Evolutionary conservation across 768 basidiomycete species (phyloP), one percentile per base, ranked within the genome.

Genomic region (Phlebiopsis flavidoalba): DNA sequence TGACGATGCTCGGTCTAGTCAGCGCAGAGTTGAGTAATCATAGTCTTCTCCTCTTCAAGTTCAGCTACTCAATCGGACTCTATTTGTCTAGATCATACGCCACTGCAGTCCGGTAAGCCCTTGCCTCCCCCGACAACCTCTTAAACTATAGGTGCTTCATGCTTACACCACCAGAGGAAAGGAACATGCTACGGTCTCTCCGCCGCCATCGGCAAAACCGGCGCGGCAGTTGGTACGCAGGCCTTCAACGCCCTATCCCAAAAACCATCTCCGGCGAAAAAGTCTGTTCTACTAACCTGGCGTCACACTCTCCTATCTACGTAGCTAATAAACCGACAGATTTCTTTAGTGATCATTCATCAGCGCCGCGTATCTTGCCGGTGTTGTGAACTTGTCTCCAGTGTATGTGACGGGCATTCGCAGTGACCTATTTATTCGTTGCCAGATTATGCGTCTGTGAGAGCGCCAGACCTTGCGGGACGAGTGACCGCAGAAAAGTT

Each of bases 341-440:
- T n/a, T n/a, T n/a, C n/a, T n/a, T n/a, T n/a, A 83, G 62, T 86
- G 83, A 84, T 86, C 83, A 5, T 87, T 86, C 63, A 86, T 87
- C 64, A 80, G 86, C 65, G 82, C 80, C 60, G 87, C 87, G n/a
- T n/a, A n/a, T n/a, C n/a, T n/a, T n/a, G n/a, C n/a, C n/a, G n/a
- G n/a, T n/a, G n/a, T n/a, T n/a, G n/a, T n/a, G n/a, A n/a, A n/a
- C n/a, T n/a, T n/a, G 83, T 86, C 59, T 87, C 84, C 63, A 87
- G 87, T n/a, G n/a, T n/a, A n/a, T 35, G 74, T 84, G 36, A 71
- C 75, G 8, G 88, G 87, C 21, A 81, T 89, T 56, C n/a, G 53
- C 86, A 21, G 77, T 88, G 57, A 85, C 88, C 3, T 88, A 83
- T 66, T 83, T 87, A 71, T 87, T 84, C 69, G 79, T 87, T n/a